phyloP scores from a whole-genome alignment of 495 filamentous ascomycete genomes.

The Filosporella fistucella region DNA sequence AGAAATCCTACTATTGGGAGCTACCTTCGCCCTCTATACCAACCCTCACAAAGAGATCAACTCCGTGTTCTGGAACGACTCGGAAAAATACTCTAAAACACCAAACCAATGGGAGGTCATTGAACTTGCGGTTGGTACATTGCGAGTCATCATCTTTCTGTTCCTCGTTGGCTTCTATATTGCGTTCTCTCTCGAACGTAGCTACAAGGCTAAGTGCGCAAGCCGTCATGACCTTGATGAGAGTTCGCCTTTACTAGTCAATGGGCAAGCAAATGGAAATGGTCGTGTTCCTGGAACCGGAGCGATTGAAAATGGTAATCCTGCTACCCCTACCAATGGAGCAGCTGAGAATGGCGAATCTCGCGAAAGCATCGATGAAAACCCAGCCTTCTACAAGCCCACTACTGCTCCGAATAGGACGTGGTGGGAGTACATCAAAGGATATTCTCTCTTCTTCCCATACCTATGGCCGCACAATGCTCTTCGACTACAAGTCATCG shows the following conservation, averaged over 20 bases:
- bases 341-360: constrained; percentile 11
- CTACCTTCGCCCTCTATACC: constrained; percentile 58
- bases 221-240: constrained; percentile 11
- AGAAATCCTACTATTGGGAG: constrained; percentile 64
- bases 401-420: constrained; percentile 37
- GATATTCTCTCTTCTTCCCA: constrained; percentile 86
- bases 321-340: constrained; percentile 13
- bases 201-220: constrained; percentile 17
- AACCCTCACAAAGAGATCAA: constrained; percentile 52
- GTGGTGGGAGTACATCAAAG: constrained; percentile 85
- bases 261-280: constrained; percentile 28
- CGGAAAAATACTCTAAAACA: constrained; percentile 22
- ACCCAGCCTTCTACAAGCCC: constrained; percentile 47
- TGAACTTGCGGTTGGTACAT: constrained; percentile 52
- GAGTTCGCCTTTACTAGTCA: constrained; percentile 11
- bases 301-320: background rate
- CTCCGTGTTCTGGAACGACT: constrained; percentile 26
- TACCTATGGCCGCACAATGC: constrained; percentile 90
- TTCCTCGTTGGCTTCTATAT: constrained; percentile 56
- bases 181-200: constrained; percentile 39
- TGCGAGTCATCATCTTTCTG: constrained; percentile 57
- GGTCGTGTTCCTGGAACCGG: background rate
- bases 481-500: constrained; percentile 62
- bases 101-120: constrained; percentile 53
- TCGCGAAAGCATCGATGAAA: constrained; percentile 18